A percentile compares a stretch with the other conserved stretches of the same genome.
These are phyloP conservation scores for Echria macrotheca DNA, from an alignment of 495 filamentous ascomycete species.

Conservation along the genomic window DNA sequence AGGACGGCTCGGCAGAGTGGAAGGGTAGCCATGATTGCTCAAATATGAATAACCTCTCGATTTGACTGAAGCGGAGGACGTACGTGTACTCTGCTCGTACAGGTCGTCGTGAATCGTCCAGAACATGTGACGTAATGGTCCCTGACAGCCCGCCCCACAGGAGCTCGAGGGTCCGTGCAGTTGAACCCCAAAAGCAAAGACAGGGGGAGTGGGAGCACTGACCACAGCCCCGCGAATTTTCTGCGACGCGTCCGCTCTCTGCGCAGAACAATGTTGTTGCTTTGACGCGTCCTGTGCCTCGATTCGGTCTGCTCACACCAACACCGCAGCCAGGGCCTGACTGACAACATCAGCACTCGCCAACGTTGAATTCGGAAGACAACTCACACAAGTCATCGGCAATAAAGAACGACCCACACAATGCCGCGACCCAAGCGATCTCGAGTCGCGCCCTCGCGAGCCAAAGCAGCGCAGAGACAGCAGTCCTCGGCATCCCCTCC, in stretches of 20 bases:
- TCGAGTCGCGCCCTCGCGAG: conserved; percentile 33
- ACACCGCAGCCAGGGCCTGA: no score
- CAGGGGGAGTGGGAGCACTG: not conserved
- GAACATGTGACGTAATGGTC: no score
- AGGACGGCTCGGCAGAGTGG: conserved; percentile 13
- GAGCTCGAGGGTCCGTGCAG: not conserved
- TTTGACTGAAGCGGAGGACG: no score
- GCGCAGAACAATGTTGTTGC: not conserved
- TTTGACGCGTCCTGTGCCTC: not conserved
- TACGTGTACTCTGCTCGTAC: no score
- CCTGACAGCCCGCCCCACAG: no score
- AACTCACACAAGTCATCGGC: no score
- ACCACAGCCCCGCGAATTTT: not conserved
- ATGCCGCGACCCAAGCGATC: conserved; percentile 43
- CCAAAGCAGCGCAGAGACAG: not conserved
- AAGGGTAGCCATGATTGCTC: not conserved
- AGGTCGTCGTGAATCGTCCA: no score
- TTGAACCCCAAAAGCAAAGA: not conserved
- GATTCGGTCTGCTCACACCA: no score
- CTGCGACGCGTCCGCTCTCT: not conserved
- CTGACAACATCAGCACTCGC: no score
- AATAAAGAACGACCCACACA: not conserved
- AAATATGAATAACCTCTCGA: not conserved
- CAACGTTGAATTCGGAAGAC: no score
- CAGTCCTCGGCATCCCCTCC: conserved; percentile 14